Conservation (phyloP, 495 filamentous ascomycete species). For the Aspergillus saccharolyticus region DNA sequence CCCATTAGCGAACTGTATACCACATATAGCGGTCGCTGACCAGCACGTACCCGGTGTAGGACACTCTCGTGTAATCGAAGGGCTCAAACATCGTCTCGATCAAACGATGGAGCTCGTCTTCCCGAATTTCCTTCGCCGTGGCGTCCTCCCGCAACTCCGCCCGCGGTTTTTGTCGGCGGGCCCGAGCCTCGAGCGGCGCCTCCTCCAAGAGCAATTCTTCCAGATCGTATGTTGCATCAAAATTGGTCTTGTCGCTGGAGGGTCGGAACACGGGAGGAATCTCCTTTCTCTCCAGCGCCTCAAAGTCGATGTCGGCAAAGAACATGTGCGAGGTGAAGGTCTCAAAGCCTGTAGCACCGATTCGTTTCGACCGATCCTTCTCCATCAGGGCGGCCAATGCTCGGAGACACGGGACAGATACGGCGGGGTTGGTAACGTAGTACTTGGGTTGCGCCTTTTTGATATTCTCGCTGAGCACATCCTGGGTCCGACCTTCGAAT, state of each 20-base stretch:
- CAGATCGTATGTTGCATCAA: conserved; percentile 96
- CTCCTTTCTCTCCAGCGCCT: conserved; percentile 78
- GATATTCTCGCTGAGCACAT: conserved; percentile 74
- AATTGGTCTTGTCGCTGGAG: conserved; percentile 96
- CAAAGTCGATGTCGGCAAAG: conserved; percentile 83
- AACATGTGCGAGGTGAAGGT: conserved; percentile 84
- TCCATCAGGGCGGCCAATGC: conserved; percentile 79
- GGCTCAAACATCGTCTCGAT: conserved; percentile 94
- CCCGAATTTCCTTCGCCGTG: conserved; percentile 88
- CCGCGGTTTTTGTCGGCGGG: conserved; percentile 86
- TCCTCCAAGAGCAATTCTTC: conserved; percentile 94
- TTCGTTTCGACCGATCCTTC: conserved; percentile 69
- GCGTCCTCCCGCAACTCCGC: conserved; percentile 90
- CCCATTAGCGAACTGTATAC: conserved; percentile 1
- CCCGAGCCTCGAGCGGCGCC: conserved; percentile 87
- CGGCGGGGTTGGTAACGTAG: conserved; percentile 82
- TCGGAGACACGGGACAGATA: conserved; percentile 78
- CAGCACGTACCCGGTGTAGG: conserved; percentile 54
- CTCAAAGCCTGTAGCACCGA: conserved; percentile 72
- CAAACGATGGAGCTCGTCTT: conserved; percentile 89
- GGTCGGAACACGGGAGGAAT: conserved; percentile 88
- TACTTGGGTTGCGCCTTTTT: conserved; percentile 78
- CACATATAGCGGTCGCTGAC: neutral
- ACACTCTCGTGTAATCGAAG: conserved; percentile 85
- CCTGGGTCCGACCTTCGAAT: conserved; percentile 82